These are phyloP conservation scores for Macrophomina phaseolina DNA, from an alignment of 2,329 filamentous ascomycete species.

Conservation along the genomic window DNA sequence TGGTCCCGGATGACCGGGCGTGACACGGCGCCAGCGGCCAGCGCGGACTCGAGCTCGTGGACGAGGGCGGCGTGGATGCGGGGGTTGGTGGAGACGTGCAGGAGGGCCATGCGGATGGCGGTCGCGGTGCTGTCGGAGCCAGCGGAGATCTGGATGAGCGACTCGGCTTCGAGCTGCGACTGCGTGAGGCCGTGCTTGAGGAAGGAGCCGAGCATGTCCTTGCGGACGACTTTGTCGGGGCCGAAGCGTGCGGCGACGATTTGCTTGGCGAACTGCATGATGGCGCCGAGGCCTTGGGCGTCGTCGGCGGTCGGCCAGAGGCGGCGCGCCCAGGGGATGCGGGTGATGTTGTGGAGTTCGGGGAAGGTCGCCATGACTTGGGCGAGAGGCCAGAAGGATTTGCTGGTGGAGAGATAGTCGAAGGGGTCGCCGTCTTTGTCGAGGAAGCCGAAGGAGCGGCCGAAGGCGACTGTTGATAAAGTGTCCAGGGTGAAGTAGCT, in stretches of 20 bases:
- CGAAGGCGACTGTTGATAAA: conserved; percentile 49
- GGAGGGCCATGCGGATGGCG: conserved; percentile 58
- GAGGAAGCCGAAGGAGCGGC: conserved; percentile 56
- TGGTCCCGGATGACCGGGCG: conserved; percentile 54
- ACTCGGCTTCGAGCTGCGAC: conserved; percentile 52
- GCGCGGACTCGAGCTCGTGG: conserved; percentile 52
- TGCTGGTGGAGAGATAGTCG: conserved; percentile 54
- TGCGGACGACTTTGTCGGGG: conserved; percentile 46
- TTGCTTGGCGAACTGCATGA: conserved; percentile 48
- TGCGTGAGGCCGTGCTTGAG: conserved; percentile 49
- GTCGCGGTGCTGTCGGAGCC: conserved; percentile 66
- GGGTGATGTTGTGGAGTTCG: conserved; percentile 49
- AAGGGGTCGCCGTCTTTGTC: conserved; percentile 54
- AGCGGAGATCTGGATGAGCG: conserved; percentile 56
- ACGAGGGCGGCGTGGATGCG: conserved; percentile 54
- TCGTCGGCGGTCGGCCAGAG: conserved; percentile 18
- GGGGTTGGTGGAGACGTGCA: conserved; percentile 60
- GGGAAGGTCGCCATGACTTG: conserved; percentile 53
- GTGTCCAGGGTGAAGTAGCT: conserved; percentile 51
- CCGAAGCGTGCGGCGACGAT: conserved; percentile 55
- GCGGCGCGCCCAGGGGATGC: conserved; percentile 46
- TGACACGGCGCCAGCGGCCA: conserved; percentile 46
- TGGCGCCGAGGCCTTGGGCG: conserved; percentile 29
- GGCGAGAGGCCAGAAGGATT: conserved; percentile 52
- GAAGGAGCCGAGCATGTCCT: conserved; percentile 62